Evolutionary conservation across 2,329 filamentous ascomycete species (phyloP), one percentile per base, ranked within the genome.

Genomic region (Botrytis medusae): DNA sequence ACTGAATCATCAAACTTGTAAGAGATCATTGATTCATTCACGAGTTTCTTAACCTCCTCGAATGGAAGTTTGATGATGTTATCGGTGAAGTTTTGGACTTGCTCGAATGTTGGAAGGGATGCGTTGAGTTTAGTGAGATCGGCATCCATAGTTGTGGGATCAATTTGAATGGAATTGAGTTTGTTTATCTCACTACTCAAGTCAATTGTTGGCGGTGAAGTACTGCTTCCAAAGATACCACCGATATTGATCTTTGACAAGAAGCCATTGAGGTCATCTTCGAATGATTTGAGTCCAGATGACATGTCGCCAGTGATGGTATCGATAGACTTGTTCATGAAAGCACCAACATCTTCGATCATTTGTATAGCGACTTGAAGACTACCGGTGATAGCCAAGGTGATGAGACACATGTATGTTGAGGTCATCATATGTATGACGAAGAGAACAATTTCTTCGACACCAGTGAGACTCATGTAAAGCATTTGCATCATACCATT

Each of bases 381-480:
- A 78, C 90, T 93, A 75, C 94, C 94, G 76, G 92, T 89, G 72
- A 98, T 87, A 65, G 94, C 90, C 76, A 97, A 89, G 44, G 93
- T 93, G 80, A 97, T 93, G 70, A 99, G 87, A 80, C 96, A 99
- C 77, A 94, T 87, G 80, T 97, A 98, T 25, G 94, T 98, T 69
- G 91, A 92, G 62, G 93, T 95, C 83, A 97, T 88, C 84, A 98
- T 91, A 82, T 97, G 93, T 84, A 99, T 94, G 81, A 94, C 89
- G 83, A 98, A 99, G 76, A 98, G 86, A 75, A 98, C 91, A 71
- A 98, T 91, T 81, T 92, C 91, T 83, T 97, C 92, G 20, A 98
- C 90, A 59, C 90, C 94, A 44, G 92, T 95, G 76, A 98, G 86
- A 74, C 92, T 90, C 81, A 98, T 86, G 75, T 91, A 86, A 69